Evolutionary conservation across 148 eudicot species (phyloP), one percentile per base, ranked within the genome.

Genomic region (Dianthus caryophyllus): DNA sequence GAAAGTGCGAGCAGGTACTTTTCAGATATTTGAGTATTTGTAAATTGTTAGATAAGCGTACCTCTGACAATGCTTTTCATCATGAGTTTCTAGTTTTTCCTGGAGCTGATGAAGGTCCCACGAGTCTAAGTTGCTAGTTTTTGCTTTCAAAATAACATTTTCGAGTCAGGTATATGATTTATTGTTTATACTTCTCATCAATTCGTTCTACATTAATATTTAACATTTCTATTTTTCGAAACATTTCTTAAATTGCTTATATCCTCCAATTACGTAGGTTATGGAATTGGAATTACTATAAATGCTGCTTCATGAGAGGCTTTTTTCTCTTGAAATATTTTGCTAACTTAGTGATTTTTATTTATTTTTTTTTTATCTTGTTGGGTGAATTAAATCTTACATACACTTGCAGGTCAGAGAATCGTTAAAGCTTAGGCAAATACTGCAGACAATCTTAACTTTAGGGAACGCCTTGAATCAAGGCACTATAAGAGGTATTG

Each of bases 91-190:
- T 87, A 88, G 97, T 94, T 94, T 78, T 90, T 90, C 80, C 73
- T 90, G 80, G 97, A 94, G 86, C 75, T 94, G 82, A 94, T 94
- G 98, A 94, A 94, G 75, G 96, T 94, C 61, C 97, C 93, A 62
- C 87, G 97, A 64, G 97, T 79, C 97, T 53, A 94, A 94, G 77
- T 80, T 94, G 63, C 80, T 97, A 83, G 98, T 94, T 63, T 94
- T 94, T 83, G 88, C 96, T 18, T 94, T 94, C 54, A 90, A 84
- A 71, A 94, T 94, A 49, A 82, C 90, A 31, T 94, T 94, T 78
- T 74, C 84, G 18, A 86, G 70, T 77, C 98, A 94, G 96, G 98
- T 90, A 81, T 24, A 20, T 38, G 62, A 22, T 50, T 29, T 27
- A 31, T 33, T 5, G 44, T 18, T 24, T 49, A 20, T 29, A 53